phyloP scores from a whole-genome alignment of 306 rosid genomes.

The Casuarina cunninghamiana region DNA sequence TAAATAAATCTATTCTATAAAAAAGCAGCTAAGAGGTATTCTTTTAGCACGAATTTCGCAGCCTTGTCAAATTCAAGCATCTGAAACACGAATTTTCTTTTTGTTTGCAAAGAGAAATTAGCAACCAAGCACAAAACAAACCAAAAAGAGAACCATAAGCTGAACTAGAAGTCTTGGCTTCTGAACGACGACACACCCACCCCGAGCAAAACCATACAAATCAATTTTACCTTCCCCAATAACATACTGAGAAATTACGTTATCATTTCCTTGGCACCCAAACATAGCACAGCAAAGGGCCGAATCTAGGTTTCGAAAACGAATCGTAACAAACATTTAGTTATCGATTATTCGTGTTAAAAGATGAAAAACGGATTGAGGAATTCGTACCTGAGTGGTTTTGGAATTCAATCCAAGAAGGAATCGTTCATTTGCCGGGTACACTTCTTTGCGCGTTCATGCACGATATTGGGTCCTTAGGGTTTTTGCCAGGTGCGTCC shows the following conservation, averaged over 20 bases:
- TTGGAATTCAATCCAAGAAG: neutral
- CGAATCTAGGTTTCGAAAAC: conserved; percentile 28
- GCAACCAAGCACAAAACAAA: neutral
- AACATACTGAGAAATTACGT: neutral
- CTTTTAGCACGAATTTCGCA: neutral
- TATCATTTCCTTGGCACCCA: conserved; percentile 7
- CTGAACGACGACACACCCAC: neutral
- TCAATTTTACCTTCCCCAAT: neutral
- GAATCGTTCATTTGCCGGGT: neutral
- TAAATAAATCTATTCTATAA: neutral
- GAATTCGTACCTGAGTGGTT: conserved; percentile 18
- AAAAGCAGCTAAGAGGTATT: neutral
- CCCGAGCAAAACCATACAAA: neutral
- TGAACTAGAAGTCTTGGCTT: neutral
- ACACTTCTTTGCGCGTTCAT: neutral
- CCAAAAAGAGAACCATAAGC: neutral
- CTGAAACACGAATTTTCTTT: neutral
- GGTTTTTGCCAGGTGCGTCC: neutral
- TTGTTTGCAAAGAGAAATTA: neutral
- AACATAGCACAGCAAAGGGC: neutral
- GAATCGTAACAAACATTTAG: neutral
- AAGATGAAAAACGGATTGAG: neutral
- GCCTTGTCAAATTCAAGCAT: neutral
- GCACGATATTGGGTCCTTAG: neutral
- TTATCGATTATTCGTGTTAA: neutral